Conservation (phyloP, 2,329 filamentous ascomycete genomes). For the Aulographum hederae region DNA sequence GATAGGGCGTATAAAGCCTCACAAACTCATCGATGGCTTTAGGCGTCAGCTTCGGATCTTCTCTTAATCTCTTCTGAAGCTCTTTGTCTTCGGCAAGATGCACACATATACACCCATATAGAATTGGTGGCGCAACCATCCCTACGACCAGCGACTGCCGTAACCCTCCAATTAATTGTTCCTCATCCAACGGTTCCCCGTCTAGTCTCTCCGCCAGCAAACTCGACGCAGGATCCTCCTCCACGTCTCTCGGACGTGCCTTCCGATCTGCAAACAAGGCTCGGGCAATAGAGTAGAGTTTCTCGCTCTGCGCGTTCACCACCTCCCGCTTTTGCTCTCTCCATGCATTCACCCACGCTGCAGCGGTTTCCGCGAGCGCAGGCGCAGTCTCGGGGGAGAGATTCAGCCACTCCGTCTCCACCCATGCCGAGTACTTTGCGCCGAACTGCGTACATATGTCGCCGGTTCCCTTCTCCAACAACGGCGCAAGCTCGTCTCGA, state of each 20-base stretch:
- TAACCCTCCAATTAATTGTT: conserved; percentile 1
- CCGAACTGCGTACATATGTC: conserved; percentile 6
- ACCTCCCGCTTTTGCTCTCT: conserved; percentile 6
- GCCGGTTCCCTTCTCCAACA: conserved; percentile 4
- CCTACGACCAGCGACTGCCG: conserved; percentile 7
- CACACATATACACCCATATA: conserved; percentile 5
- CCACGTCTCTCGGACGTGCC: conserved; percentile 4
- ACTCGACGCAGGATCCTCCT: conserved; percentile 6
- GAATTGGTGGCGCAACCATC: conserved; percentile 7
- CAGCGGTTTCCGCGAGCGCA: conserved; percentile 5
- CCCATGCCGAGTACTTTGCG: conserved; percentile 6
- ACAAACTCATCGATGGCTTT: conserved; percentile 7
- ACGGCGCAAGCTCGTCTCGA: conserved; percentile 2
- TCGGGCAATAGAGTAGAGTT: conserved; percentile 7
- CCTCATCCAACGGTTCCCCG: conserved; percentile 5
- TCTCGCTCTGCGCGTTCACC: conserved; percentile 5
- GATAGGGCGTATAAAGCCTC: conserved; percentile 7
- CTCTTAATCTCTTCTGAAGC: conserved; percentile 5
- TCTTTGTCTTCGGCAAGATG: conserved; percentile 6
- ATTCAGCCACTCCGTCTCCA: conserved; percentile 7
- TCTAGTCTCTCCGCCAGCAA: conserved; percentile 4
- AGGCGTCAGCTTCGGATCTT: conserved; percentile 2
- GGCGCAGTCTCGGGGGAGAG: conserved; percentile 5
- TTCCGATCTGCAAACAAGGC: conserved; percentile 4
- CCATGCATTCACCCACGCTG: conserved; percentile 7